Evolutionary conservation across 2,329 filamentous ascomycete species (phyloP).

Genomic region (Claviceps maximensis): DNA sequence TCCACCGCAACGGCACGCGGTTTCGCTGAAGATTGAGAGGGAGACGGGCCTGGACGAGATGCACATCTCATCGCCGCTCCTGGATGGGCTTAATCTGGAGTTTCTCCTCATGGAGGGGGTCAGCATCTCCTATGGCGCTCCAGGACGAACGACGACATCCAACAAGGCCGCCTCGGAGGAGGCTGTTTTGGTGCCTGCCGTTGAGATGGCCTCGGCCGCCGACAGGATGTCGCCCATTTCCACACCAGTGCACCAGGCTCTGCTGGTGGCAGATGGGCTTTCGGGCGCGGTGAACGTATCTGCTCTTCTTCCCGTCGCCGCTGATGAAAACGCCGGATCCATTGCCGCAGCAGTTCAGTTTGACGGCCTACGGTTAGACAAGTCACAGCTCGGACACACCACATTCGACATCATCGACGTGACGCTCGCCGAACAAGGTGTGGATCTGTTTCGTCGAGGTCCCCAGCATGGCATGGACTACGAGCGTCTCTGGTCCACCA

Average conservation of each 20-base stretch:
- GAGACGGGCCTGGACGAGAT: slow-evolving; percentile 40
- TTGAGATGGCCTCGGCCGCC: slow-evolving; percentile 55
- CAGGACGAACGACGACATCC: slow-evolving; percentile 22
- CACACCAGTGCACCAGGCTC: slow-evolving; percentile 71
- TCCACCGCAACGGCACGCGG: slow-evolving; percentile 16
- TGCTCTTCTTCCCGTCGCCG: slow-evolving; percentile 27
- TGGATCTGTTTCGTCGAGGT: slow-evolving; percentile 55
- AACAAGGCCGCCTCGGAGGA: slow-evolving; percentile 42
- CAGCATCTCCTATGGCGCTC: slow-evolving; percentile 23
- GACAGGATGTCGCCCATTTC: slow-evolving; percentile 54
- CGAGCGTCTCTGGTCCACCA: slow-evolving; percentile 60
- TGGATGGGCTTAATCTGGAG: slow-evolving; percentile 52
- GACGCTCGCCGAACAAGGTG: slow-evolving; percentile 44
- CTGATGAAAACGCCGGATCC: slow-evolving; percentile 17
- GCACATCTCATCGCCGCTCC: slow-evolving; percentile 45
- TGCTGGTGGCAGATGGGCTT: slow-evolving; percentile 63
- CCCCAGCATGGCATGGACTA: slow-evolving; percentile 58
- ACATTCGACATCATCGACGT: slow-evolving; percentile 50
- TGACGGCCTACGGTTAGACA: slow-evolving; percentile 29
- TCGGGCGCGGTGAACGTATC: slow-evolving; percentile 47
- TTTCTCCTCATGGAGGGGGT: slow-evolving; percentile 40
- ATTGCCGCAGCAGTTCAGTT: slow-evolving; percentile 48
- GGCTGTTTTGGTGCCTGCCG: slow-evolving; percentile 58
- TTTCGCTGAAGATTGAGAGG: slow-evolving; percentile 17
- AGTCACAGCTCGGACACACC: slow-evolving; percentile 19